A percentile compares a stretch with the other conserved stretches of the same genome.
These are phyloP conservation scores for Ammopiptanthus mongolicus DNA, from an alignment of 306 rosid species.

Conservation along the genomic window DNA sequence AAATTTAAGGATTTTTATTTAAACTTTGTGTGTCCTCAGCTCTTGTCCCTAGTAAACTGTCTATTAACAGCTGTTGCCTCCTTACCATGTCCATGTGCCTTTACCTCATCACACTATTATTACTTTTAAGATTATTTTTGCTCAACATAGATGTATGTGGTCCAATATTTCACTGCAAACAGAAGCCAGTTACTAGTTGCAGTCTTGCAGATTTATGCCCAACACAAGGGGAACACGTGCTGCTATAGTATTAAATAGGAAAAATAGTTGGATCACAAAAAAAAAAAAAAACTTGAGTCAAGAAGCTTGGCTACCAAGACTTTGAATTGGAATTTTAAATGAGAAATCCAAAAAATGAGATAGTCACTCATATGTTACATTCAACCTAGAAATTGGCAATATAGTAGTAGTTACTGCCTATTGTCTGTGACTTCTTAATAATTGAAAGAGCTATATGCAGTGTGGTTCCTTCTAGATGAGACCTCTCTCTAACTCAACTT, in stretches of 20 bases:
- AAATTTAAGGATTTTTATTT: neutral
- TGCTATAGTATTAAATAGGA: neutral
- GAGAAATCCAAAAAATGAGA: neutral
- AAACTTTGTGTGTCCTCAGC: conserved; percentile 4
- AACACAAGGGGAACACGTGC: conserved; percentile 13
- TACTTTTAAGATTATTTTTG: neutral
- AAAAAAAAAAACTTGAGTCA: conserved; percentile 16
- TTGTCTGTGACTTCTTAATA: neutral
- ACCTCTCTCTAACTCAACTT: neutral
- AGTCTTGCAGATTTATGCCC: neutral
- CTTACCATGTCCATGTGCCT: conserved; percentile 23
- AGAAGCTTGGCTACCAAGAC: conserved; percentile 35
- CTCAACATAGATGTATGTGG: neutral
- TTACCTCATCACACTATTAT: neutral
- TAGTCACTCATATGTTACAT: neutral
- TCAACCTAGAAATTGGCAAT: conserved; percentile 24
- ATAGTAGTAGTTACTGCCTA: neutral
- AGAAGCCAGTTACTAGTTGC: neutral
- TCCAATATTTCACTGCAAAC: conserved; percentile 9
- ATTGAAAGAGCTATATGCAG: neutral
- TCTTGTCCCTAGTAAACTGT: conserved; percentile 36
- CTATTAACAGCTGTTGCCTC: conserved; percentile 35
- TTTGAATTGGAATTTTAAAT: conserved; percentile 24
- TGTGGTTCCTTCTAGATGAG: neutral
- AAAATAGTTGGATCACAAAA: neutral